Conservation (phyloP, 108 stramenopile genomes). For the Discostella stelligeroides region DNA sequence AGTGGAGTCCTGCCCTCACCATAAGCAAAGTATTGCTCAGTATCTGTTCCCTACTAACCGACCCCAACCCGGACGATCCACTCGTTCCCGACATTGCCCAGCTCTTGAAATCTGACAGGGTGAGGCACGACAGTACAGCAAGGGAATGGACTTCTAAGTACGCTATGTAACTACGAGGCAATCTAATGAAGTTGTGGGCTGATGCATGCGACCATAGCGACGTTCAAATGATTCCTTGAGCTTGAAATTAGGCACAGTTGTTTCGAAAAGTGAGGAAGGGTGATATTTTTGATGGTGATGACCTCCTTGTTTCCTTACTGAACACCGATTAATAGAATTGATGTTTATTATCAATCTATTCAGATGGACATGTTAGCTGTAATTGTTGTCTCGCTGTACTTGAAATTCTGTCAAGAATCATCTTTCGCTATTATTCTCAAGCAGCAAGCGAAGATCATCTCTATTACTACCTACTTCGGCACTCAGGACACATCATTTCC, state of each 20-base stretch:
- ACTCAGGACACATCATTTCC: no score
- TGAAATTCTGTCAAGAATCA: no score
- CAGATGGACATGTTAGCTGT: no score
- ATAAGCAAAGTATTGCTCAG: conserved; percentile 98
- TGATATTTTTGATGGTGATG: not conserved
- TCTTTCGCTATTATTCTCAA: no score
- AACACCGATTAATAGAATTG: not conserved
- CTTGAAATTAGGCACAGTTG: not conserved
- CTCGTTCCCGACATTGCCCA: conserved; percentile 98
- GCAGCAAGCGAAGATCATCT: no score
- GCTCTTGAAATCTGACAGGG: conserved; percentile 86
- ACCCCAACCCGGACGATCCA: conserved; percentile 98
- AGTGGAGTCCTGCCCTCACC: conserved; percentile 97
- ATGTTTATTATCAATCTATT: not conserved
- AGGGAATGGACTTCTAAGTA: conserved; percentile 96
- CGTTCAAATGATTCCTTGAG: not conserved
- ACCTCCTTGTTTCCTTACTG: no score
- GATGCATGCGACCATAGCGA: no score
- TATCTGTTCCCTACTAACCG: conserved; percentile 97
- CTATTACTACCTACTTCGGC: no score
- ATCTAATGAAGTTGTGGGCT: not conserved
- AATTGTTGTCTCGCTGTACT: no score
- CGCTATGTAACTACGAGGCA: conserved; percentile 74
- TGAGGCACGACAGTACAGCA: conserved; percentile 90
- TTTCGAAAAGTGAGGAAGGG: not conserved